Percentiles rank a stretch among this genome's conserved stretches.
Conservation (phyloP, 1,139 yeast species). For the Entelexis sorbosivorans region DNA sequence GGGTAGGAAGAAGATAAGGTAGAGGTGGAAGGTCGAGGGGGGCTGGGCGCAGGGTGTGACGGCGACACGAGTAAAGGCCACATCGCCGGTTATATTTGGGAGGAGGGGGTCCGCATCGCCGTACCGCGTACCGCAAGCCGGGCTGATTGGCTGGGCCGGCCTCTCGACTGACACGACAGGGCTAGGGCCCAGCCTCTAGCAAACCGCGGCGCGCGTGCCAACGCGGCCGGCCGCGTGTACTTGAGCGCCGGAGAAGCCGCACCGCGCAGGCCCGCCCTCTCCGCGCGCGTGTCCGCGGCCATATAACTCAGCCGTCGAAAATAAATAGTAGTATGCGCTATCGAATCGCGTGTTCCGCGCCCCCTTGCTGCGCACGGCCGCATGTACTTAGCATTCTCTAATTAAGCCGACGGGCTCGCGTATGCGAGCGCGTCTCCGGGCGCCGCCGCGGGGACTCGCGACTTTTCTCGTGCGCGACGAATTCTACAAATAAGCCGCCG, state of each 20-base stretch:
- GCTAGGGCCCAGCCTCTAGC: neutral
- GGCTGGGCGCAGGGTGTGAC: slow-evolving; percentile 7
- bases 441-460: no score
- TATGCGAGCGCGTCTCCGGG: no score
- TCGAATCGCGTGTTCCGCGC: no score
- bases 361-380: no score
- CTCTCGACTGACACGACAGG: slow-evolving; percentile 1
- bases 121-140: slow-evolving; percentile 7
- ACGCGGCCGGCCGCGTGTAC: no score
- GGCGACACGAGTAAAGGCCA: neutral
- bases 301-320: no score
- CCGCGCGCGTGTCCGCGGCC: neutral
- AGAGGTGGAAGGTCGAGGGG: slow-evolving; percentile 8
- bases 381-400: no score
- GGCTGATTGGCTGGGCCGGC: slow-evolving; percentile 3
- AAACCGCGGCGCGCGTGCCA: neutral
- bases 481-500: no score
- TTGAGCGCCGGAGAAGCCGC: no score
- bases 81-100: neutral
- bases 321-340: no score
- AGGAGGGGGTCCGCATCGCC: slow-evolving; percentile 1
- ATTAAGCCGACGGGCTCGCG: no score
- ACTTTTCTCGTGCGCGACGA: no score
- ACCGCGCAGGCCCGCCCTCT: neutral
- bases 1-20: slow-evolving; percentile 7